Conservation (phyloP, 257 asterid species). For the Rubia yunnanensis region DNA sequence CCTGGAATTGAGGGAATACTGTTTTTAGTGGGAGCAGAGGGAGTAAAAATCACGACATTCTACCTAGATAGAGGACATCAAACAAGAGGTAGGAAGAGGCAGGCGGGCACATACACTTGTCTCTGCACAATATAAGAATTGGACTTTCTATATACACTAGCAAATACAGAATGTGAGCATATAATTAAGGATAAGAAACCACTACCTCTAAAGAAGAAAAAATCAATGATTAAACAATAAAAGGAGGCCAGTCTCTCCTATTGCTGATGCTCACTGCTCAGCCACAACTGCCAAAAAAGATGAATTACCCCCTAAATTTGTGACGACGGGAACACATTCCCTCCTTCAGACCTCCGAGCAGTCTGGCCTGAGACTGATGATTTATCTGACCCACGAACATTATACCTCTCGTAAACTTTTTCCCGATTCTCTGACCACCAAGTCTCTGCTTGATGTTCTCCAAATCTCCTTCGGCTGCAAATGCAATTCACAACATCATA, state of each 20-base stretch:
- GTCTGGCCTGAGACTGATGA: slow-evolving; percentile 63
- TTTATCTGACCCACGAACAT: slow-evolving; percentile 82
- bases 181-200: slow-evolving; percentile 2
- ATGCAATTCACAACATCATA: not conserved
- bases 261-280: slow-evolving; percentile 5
- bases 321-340: slow-evolving; percentile 69
- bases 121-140: slow-evolving; percentile 14
- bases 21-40: too few species aligned
- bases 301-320: slow-evolving; percentile 36
- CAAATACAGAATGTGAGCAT: slow-evolving; percentile 17
- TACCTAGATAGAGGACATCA: too few species aligned
- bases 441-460: slow-evolving; percentile 97
- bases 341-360: slow-evolving; percentile 72
- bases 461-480: slow-evolving; percentile 84
- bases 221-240: slow-evolving; percentile 1
- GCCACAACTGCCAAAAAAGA: slow-evolving; percentile 12
- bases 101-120: not conserved
- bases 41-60: too few species aligned
- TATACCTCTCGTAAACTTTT: slow-evolving; percentile 72
- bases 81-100: not conserved
- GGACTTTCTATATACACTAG: slow-evolving; percentile 21
- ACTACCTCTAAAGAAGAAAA: not conserved
- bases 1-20: too few species aligned
- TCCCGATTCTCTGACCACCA: slow-evolving; percentile 99
- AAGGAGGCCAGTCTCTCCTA: slow-evolving; percentile 4